These are phyloP conservation scores for Ceratobasidium sp. DNA, from an alignment of 1,284 basidiomycete species.

Conservation along the genomic window DNA sequence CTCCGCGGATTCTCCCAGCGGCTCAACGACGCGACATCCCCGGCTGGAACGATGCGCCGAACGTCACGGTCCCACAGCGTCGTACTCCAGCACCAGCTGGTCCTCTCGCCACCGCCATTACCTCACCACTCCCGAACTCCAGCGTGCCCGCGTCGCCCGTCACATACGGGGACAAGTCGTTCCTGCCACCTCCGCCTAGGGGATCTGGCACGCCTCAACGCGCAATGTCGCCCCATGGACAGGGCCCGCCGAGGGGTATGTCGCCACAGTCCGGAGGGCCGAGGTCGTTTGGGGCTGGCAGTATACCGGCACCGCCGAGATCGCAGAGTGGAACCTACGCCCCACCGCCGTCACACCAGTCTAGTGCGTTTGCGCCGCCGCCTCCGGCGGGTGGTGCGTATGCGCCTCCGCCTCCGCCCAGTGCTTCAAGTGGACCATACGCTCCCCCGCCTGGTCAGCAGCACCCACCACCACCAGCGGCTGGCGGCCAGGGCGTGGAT, in stretches of 20 bases:
- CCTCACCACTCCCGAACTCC: slow-evolving; percentile 87
- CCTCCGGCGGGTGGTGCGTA: slow-evolving; percentile 50
- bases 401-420: slow-evolving; percentile 55
- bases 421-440: slow-evolving; percentile 53
- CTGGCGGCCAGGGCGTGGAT: slow-evolving; percentile 24
- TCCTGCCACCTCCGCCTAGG: slow-evolving; percentile 52
- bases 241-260: no score
- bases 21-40: slow-evolving; percentile 72
- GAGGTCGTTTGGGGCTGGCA: slow-evolving; percentile 43
- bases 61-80: slow-evolving; percentile 62
- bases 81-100: slow-evolving; percentile 64
- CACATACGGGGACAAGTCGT: slow-evolving; percentile 52
- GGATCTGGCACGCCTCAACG: slow-evolving; percentile 47
- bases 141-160: slow-evolving; percentile 59
- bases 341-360: slow-evolving; percentile 50
- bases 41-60: slow-evolving; percentile 94
- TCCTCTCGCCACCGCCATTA: slow-evolving; percentile 76
- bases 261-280: slow-evolving; percentile 48
- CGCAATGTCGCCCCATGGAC: slow-evolving; percentile 54
- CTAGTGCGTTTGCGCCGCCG: slow-evolving; percentile 48
- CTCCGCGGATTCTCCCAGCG: slow-evolving; percentile 56
- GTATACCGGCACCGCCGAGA: slow-evolving; percentile 45
- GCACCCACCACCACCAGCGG: slow-evolving; percentile 37
- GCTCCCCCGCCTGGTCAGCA: slow-evolving; percentile 56
- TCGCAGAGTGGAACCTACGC: slow-evolving; percentile 52